Conservation (phyloP, 1,284 basidiomycete species). For the Stygiomarasmius scandens region DNA sequence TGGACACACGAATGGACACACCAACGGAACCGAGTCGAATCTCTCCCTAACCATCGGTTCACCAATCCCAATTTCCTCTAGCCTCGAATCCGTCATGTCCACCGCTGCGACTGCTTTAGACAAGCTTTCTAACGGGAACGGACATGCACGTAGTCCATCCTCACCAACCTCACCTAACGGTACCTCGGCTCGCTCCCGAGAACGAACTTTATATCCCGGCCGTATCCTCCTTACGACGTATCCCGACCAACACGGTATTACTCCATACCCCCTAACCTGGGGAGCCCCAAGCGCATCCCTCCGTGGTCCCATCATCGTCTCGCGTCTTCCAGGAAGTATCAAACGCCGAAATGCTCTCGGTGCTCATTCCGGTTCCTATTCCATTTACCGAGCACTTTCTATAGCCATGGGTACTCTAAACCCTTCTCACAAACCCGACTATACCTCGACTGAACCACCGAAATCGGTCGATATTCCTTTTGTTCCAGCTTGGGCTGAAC, state of each 20-base stretch:
- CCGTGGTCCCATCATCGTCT: slow-evolving; percentile 90
- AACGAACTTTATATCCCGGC: slow-evolving; percentile 75
- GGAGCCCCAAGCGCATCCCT: slow-evolving; percentile 66
- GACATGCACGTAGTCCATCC: too few relatives aligned
- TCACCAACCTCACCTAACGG: not conserved
- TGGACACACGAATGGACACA: too few relatives aligned
- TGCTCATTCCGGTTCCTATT: slow-evolving; percentile 92
- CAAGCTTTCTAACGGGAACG: not conserved
- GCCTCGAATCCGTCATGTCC: slow-evolving; percentile 1
- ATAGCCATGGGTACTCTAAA: slow-evolving; percentile 90
- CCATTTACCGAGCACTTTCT: slow-evolving; percentile 90
- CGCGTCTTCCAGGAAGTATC: slow-evolving; percentile 82
- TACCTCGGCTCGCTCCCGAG: slow-evolving; percentile 24
- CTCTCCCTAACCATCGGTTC: not conserved
- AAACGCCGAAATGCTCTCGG: slow-evolving; percentile 93
- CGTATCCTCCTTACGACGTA: slow-evolving; percentile 78
- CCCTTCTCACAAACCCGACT: slow-evolving; percentile 86
- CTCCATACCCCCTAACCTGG: slow-evolving; percentile 81
- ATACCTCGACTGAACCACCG: slow-evolving; percentile 87
- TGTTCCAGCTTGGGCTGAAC: slow-evolving; percentile 69
- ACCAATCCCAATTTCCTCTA: not conserved
- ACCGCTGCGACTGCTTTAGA: not conserved
- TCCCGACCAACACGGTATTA: slow-evolving; percentile 49
- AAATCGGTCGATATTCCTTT: slow-evolving; percentile 70
- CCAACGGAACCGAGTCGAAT: too few relatives aligned